A percentile compares a stretch with the other conserved stretches of the same genome.
phyloP scores from a whole-genome alignment of 2,329 filamentous ascomycete species.

The Ophiostoma himal-ulmi region DNA sequence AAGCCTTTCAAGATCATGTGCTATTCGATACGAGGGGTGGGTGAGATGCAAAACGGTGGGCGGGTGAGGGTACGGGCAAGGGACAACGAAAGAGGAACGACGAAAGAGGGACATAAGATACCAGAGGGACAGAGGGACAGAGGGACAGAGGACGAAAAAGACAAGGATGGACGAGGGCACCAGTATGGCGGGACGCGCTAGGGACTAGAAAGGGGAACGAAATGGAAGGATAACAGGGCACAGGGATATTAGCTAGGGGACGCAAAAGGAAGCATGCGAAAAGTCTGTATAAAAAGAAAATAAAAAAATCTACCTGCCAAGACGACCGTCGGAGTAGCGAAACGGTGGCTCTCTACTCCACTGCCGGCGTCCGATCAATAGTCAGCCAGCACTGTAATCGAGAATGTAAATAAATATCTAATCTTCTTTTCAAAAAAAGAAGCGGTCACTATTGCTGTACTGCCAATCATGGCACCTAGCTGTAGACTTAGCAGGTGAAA shows the following conservation, averaged over 20 bases:
- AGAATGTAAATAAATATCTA: too few species aligned
- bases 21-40: not conserved
- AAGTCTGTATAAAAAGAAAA: not conserved
- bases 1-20: not conserved
- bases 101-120: too few species aligned
- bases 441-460: too few species aligned
- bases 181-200: constrained; percentile 13
- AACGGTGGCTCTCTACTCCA: not conserved
- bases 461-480: too few species aligned
- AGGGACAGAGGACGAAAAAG: not conserved
- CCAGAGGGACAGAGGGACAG: too few species aligned
- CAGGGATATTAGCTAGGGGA: not conserved
- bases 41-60: not conserved
- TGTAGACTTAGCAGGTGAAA: too few species aligned
- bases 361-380: not conserved
- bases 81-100: not conserved
- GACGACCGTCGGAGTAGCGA: not conserved
- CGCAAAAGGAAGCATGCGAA: not conserved
- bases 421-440: too few species aligned
- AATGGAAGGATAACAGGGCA: not conserved
- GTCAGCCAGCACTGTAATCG: too few species aligned
- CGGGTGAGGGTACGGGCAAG: not conserved
- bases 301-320: not conserved
- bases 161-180: constrained; percentile 1
- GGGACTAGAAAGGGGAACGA: not conserved